Percentiles rank a stretch among this genome's conserved stretches.
Evolutionary conservation across 2,329 filamentous ascomycete species (phyloP).

Genomic region (Fusarium sp.): DNA sequence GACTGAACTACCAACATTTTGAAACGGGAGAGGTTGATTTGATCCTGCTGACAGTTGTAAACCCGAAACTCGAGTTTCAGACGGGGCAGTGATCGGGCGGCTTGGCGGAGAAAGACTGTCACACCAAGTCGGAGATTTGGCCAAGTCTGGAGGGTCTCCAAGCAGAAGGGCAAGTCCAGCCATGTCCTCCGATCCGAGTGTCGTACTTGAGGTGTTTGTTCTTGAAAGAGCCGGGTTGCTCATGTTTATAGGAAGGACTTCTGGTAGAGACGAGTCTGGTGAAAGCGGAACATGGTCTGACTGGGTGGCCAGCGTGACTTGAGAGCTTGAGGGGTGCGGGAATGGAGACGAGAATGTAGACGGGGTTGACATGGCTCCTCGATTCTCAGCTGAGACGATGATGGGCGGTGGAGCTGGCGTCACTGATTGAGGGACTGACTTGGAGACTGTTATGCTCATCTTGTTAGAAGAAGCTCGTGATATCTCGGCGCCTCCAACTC

Average conservation of each 20-base stretch:
- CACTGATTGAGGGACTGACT: too few species aligned
- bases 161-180: constrained; percentile 26
- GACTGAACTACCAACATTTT: constrained; percentile 6
- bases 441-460: too few species aligned
- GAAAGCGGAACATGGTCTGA: constrained; percentile 5
- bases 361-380: neutral
- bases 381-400: neutral
- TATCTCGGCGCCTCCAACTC: neutral
- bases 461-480: neutral
- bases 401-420: neutral
- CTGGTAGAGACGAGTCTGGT: constrained; percentile 16
- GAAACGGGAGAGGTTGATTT: neutral
- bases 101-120: neutral
- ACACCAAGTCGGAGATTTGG: neutral
- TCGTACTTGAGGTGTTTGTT: neutral
- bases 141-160: constrained; percentile 10
- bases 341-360: neutral
- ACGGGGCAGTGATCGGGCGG: neutral
- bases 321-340: constrained; percentile 3
- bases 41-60: neutral
- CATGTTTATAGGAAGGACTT: constrained; percentile 30
- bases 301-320: neutral
- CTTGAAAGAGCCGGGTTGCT: neutral
- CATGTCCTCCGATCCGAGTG: constrained; percentile 6
- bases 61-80: neutral